Conservation (phyloP, 352 stramenopile species). For the Phytophthora niederhauseri region DNA sequence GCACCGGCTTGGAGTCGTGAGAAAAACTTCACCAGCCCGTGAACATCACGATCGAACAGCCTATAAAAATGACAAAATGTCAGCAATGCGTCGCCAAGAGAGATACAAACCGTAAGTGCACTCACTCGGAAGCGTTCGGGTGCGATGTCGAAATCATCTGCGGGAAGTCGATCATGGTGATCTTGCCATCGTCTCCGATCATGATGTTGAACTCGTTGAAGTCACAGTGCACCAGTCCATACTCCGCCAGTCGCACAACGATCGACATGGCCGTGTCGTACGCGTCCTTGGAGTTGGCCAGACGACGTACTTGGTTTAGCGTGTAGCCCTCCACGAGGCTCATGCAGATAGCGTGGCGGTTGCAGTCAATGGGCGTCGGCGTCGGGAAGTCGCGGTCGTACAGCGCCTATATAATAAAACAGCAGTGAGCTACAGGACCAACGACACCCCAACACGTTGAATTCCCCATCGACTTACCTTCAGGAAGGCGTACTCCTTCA, state of each 20-base stretch:
- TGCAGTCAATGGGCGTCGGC: constrained; percentile 97
- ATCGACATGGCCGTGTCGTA: constrained; percentile 97
- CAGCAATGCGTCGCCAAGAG: constrained; percentile 3
- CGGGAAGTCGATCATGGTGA: constrained; percentile 99
- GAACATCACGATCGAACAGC: constrained; percentile 96
- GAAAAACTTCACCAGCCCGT: constrained; percentile 97
- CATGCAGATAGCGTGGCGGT: constrained; percentile 99
- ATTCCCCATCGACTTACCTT: constrained; percentile 58
- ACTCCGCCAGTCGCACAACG: constrained; percentile 95
- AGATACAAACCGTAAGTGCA: constrained; percentile 6
- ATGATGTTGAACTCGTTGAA: constrained; percentile 99
- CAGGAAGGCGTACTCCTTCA: constrained; percentile 99
- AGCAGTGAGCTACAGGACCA: background rate
- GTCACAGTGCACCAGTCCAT: constrained; percentile 99
- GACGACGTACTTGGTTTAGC: constrained; percentile 95
- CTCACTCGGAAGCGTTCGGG: constrained; percentile 97
- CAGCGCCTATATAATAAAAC: constrained; percentile 66
- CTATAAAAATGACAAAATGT: constrained; percentile 35
- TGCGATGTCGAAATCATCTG: constrained; percentile 99
- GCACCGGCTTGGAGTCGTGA: constrained; percentile 81
- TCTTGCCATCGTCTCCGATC: constrained; percentile 92
- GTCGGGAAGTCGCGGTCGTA: constrained; percentile 98
- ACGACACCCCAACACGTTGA: background rate
- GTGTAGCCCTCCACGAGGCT: constrained; percentile 95
- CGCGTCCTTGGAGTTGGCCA: constrained; percentile 94